A percentile compares a stretch with the other conserved stretches of the same genome.
Conservation (phyloP, 2,329 filamentous ascomycete species). For the Hypoxylon sp. region DNA sequence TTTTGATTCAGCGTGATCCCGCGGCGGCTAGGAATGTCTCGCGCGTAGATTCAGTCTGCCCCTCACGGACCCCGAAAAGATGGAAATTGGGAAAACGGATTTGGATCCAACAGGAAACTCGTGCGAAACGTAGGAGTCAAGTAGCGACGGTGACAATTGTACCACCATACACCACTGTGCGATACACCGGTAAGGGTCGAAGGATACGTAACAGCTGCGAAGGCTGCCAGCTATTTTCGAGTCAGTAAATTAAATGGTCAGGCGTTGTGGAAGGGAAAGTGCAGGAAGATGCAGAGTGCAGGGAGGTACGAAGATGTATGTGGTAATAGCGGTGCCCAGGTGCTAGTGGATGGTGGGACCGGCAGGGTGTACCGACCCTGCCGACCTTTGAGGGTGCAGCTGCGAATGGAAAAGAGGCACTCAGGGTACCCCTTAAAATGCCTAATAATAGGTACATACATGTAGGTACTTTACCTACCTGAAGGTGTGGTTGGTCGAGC, state of each 20-base stretch:
- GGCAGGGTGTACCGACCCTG: conserved; percentile 19
- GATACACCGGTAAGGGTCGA: conserved; percentile 29
- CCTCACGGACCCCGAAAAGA: conserved; percentile 46
- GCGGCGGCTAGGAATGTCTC: conserved; percentile 22
- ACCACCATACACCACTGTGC: conserved; percentile 30
- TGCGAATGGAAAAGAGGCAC: no score
- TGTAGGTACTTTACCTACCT: neutral
- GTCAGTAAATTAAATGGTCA: conserved; percentile 39
- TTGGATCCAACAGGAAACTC: conserved; percentile 37
- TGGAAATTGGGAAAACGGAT: conserved; percentile 32
- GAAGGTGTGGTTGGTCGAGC: conserved; percentile 8
- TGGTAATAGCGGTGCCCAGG: conserved; percentile 6
- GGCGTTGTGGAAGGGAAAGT: conserved; percentile 44
- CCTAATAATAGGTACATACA: conserved; percentile 11
- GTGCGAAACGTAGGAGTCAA: conserved; percentile 31
- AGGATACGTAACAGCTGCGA: conserved; percentile 26
- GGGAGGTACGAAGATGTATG: conserved; percentile 26
- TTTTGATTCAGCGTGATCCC: conserved; percentile 10
- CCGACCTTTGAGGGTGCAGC: conserved; percentile 8
- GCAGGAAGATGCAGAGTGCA: conserved; percentile 39
- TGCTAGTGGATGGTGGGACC: conserved; percentile 27
- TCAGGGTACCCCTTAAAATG: conserved; percentile 4
- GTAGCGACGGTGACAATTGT: conserved; percentile 25
- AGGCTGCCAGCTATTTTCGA: conserved; percentile 22
- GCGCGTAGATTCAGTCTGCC: conserved; percentile 36